Evolutionary conservation across 2,329 filamentous ascomycete species (phyloP), one percentile per base, ranked within the genome.

Genomic region (Cytospora piceae): DNA sequence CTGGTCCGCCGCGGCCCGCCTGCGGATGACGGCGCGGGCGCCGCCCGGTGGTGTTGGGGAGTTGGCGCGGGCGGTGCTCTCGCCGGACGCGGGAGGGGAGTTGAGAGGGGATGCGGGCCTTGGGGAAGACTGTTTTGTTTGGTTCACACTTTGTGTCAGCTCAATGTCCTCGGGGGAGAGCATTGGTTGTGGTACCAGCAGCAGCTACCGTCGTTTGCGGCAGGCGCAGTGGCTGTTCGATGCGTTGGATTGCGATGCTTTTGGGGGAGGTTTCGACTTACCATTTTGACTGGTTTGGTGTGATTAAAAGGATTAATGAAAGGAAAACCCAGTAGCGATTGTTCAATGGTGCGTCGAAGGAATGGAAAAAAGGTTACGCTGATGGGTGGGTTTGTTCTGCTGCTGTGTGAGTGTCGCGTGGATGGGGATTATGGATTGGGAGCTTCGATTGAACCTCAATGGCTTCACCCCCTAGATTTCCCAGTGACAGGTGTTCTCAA

Each of bases 1-100:
- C 82, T 97, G 92, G 79, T 98, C 95, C 74, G 94, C 94, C 34
- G 95, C 95, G 53, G 95, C 94, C 77, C 95, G 93, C 78, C 95
- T 90, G 79, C 95, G 90, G 81, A 99, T 96, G 69, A 93, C 94
- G 72, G 94, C 96, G 78, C 95, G 93, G 74, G 95, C 93, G 73
- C 95, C 95, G 71, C 95, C 95, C 31, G 95, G 95, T 69, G 93
- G 90, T 74, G 92, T 89, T 68, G 94, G 94, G 58, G 94, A 97
- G 34, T 92, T 90, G 64, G 92, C 89, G 70, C 94, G 92, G 24
- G 63, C 58, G 75, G 89, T 86, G 76, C 86, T 88, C 67, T 88
- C 85, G 79, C 91, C 92, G 66, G 86, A 86, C 72, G 87, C 83
- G 71, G 84, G 74, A 70, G 80, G 76, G 69, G 82, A 80, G 75